A percentile compares a stretch with the other conserved stretches of the same genome.
phyloP scores from a whole-genome alignment of 768 basidiomycete species.

The Favolaschia claudopus region DNA sequence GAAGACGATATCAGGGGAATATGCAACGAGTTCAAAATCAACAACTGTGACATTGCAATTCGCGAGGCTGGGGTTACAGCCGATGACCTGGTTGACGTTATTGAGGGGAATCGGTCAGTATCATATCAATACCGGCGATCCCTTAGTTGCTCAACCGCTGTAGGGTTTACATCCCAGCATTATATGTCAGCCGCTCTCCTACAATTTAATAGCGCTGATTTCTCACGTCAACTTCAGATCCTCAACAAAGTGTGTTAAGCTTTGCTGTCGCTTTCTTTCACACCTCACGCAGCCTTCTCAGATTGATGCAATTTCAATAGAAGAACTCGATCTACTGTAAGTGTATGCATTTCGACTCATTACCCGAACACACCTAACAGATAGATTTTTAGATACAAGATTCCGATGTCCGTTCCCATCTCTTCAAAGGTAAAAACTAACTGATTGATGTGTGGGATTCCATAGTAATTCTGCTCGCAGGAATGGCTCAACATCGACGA shows the following conservation, averaged over 20 bases:
- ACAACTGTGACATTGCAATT: constrained; percentile 90
- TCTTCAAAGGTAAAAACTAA: no score
- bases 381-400: constrained; percentile 94
- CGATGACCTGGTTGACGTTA: constrained; percentile 96
- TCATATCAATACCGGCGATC: background rate
- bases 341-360: constrained; percentile 33
- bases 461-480: no score
- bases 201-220: background rate
- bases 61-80: constrained; percentile 91
- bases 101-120: constrained; percentile 91
- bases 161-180: constrained; percentile 91
- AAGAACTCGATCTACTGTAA: constrained; percentile 91
- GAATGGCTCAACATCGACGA: constrained; percentile 99
- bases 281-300: constrained; percentile 37
- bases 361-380: no score
- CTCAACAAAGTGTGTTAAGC: constrained; percentile 74
- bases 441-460: no score
- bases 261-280: constrained; percentile 1
- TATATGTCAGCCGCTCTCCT: constrained; percentile 70
- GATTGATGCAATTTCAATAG: constrained; percentile 98
- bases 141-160: background rate
- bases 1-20: constrained; percentile 96
- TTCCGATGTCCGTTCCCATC: constrained; percentile 94
- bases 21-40: constrained; percentile 90
- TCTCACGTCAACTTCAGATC: constrained; percentile 54